These are phyloP conservation scores for Rhytidhysteron rufulum DNA, from an alignment of 2,329 filamentous ascomycete genomes.

Conservation along the genomic window DNA sequence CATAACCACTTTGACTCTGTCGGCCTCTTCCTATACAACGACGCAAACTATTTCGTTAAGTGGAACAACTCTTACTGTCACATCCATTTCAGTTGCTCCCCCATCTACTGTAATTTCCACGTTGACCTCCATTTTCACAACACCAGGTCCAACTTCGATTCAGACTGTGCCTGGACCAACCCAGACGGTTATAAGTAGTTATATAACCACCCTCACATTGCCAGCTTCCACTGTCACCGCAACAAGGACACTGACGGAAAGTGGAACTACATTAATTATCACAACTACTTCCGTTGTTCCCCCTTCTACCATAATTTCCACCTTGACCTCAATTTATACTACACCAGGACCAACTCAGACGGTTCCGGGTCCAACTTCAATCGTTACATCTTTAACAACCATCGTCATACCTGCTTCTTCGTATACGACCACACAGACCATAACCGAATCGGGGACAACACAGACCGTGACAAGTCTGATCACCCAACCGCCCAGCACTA, in stretches of 20 bases:
- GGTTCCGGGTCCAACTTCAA: background rate
- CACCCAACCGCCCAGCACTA: background rate
- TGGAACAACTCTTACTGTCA: background rate
- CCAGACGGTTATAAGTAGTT: constrained; percentile 1
- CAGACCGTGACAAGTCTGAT: background rate
- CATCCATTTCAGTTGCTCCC: background rate
- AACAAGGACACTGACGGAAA: constrained; percentile 4
- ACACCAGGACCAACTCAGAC: background rate
- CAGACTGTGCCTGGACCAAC: background rate
- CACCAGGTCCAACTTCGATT: background rate
- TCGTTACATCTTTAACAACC: constrained; percentile 1
- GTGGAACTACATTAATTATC: constrained; percentile 12
- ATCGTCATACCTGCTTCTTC: background rate
- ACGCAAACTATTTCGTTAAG: background rate
- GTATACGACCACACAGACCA: background rate
- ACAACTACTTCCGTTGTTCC: constrained; percentile 24
- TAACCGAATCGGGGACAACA: background rate
- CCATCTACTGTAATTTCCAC: background rate
- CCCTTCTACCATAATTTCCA: constrained; percentile 1
- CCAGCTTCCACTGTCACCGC: constrained; percentile 1
- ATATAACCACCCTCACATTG: constrained; percentile 4
- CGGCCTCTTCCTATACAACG: background rate
- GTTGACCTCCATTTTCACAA: background rate
- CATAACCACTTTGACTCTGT: constrained; percentile 3
- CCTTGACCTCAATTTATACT: background rate